Evolutionary conservation across 331 rosid species (phyloP), one percentile per base, ranked within the genome.

Genomic region (Phaseolus coccineus): DNA sequence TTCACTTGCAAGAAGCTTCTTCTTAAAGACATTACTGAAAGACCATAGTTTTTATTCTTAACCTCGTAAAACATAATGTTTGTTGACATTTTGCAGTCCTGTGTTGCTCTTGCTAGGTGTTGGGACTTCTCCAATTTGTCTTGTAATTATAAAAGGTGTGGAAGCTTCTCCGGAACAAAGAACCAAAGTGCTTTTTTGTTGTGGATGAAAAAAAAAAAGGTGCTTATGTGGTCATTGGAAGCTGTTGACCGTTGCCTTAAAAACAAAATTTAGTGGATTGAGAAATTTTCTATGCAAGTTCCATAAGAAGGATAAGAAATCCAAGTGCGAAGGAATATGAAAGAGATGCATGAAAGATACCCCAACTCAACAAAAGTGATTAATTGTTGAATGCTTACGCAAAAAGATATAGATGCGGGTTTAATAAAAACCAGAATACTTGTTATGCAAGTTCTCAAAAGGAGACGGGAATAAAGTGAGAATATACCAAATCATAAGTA

Each of bases 111-210:
- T 37, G 42, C 55, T 22, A 77, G 33, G 51, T n/a, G 69, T 78
- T 77, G 16, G 13, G 74, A 39, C 3, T 28, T 40, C 14, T 68
- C 37, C 48, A 40, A 10, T 67, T 77, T 69, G 27, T 55, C 75
- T 55, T 28, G 37, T 28, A 12, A 40, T 22, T 22, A 28, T 11
- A 78, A 48, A 76, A 8, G 52, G 12, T 0, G 4, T 25, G 4
- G 73, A 64, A 77, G 66, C 19, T 76, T 76, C 73, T n/a, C 37
- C 0, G 42, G 53, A 65, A 53, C 47, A 52, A 66, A 77, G 35
- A 69, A 58, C 42, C 61, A 69, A 61, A 82, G 73, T 39, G 81
- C 52, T 58, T 37, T 46, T 48, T 31, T 76, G 71, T 68, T 42
- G 50, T 11, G 8, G 58, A 44, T 14, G 28, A 51, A 56, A 61